These are phyloP conservation scores for Saccharomyces uvarum DNA, from an alignment of 1,139 yeast species.

Conservation along the genomic window DNA sequence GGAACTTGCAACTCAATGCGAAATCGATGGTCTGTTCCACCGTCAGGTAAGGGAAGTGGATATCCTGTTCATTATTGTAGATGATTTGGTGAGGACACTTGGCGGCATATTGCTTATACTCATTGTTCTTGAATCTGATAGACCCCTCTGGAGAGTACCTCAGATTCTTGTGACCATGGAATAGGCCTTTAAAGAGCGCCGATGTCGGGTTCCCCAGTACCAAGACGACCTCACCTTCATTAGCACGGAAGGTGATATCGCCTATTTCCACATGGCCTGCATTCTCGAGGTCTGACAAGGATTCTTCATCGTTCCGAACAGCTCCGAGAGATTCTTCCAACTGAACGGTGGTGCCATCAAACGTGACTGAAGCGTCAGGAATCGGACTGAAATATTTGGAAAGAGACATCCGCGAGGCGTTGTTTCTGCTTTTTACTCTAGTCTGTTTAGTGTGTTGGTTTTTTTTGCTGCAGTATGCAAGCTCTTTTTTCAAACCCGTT, in stretches of 20 bases:
- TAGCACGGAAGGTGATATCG: constrained; percentile 25
- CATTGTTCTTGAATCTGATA: constrained; percentile 19
- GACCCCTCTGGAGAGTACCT: constrained; percentile 32
- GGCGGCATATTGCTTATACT: constrained; percentile 20
- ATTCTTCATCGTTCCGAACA: constrained; percentile 3
- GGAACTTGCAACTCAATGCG: constrained; percentile 32
- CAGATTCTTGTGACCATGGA: constrained; percentile 19
- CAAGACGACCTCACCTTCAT: constrained; percentile 27
- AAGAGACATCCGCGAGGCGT: constrained; percentile 16
- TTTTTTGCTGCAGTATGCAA: not conserved
- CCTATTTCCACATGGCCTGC: constrained; percentile 7
- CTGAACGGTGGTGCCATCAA: constrained; percentile 19
- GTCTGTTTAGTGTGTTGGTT: not conserved
- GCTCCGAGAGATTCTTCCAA: constrained; percentile 7
- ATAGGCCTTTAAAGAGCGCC: constrained; percentile 17
- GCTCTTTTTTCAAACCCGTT: not conserved
- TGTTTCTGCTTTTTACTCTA: not conserved
- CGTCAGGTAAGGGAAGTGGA: constrained; percentile 42
- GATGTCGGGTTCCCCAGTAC: constrained; percentile 24
- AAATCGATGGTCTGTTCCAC: constrained; percentile 42
- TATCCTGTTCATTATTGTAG: constrained; percentile 44
- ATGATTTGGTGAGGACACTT: constrained; percentile 34
- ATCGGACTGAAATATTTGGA: constrained; percentile 23
- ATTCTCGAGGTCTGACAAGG: not conserved
- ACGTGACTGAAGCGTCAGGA: constrained; percentile 21